These are phyloP conservation scores for Saccharata proteae DNA, from an alignment of 2,329 filamentous ascomycete species.

Conservation along the genomic window DNA sequence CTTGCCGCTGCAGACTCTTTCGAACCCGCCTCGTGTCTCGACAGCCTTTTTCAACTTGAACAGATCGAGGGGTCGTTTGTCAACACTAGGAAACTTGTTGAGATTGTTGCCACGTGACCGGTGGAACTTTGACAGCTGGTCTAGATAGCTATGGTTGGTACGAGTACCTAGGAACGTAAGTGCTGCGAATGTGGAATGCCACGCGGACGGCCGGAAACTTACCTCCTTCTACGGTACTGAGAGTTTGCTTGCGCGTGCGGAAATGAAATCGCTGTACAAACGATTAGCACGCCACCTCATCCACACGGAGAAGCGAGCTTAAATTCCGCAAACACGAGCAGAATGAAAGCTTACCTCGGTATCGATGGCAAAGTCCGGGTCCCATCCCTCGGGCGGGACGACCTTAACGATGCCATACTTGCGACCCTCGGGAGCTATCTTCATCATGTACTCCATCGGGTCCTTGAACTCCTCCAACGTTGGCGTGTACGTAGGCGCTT, in stretches of 20 bases:
- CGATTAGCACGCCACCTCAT: constrained; percentile 3
- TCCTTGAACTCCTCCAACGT: constrained; percentile 92
- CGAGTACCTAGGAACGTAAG: constrained; percentile 57
- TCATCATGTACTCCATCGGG: constrained; percentile 84
- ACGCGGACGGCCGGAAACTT: constrained; percentile 28
- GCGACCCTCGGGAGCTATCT: constrained; percentile 74
- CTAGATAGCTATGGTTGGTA: constrained; percentile 90
- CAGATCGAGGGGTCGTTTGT: constrained; percentile 91
- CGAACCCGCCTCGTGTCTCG: constrained; percentile 86
- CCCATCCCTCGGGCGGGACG: constrained; percentile 87
- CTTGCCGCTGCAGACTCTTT: constrained; percentile 92
- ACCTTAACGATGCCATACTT: constrained; percentile 93
- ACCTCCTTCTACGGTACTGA: constrained; percentile 98
- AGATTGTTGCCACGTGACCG: constrained; percentile 92
- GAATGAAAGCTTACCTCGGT: constrained; percentile 61
- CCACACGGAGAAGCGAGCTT: background rate
- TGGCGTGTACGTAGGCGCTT: constrained; percentile 82
- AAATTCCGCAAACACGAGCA: too few species aligned
- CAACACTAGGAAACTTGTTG: constrained; percentile 88
- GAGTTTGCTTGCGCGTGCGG: constrained; percentile 84
- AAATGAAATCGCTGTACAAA: constrained; percentile 93
- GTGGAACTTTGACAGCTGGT: constrained; percentile 91
- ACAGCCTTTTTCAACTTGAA: constrained; percentile 96
- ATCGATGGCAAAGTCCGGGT: constrained; percentile 89
- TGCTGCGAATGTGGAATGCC: constrained; percentile 2